Evolutionary conservation across 108 stramenopile species (phyloP), one percentile per base, ranked within the genome.

Genomic region (Nitzschia sp.): DNA sequence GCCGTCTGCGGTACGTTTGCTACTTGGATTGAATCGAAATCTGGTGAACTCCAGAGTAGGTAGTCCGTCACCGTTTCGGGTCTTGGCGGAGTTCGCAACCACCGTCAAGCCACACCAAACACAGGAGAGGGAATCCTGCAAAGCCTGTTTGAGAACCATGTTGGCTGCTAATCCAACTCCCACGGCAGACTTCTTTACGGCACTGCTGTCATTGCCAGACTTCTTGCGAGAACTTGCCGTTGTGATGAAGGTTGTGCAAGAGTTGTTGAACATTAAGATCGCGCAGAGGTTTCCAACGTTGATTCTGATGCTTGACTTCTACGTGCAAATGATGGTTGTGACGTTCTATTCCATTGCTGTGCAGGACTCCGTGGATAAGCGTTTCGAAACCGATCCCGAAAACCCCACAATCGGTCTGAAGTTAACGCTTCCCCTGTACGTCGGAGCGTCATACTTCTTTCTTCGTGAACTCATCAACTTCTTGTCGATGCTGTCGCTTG

Each of bases 131-230:
- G 74, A 85, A 35, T 74, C 82, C 24, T 82, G 79, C 18, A 68
- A 74, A 31, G 63, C 64, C 31, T 93, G 92, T 69, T 69, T 93
- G 27, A 59, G 78, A 13, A 74, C 73, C 29, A 78, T 90, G 45
- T 49, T 93, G 9, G 63, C 66, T 46, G 87, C 87, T n/a, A 65
- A 89, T 46, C 89, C 92, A 0, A 54, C 69, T 25, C 85, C 92
- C 1, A 90, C 82, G 9, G 85, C 87, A 1, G 84, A 89, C 54
- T 84, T 93, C 59, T 83, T 93, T n/a, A 85, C 83, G 31, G 85
- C 89, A 9, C 61, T 93, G 38, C 92, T 90, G 56, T 67, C 66
- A 4, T 65, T 93, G 42, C 92, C 92, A 17, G 70, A 73, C 21
- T 87, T 80, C 78, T 56, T 93, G 30, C 61, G 59, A 23, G 92